A percentile compares a stretch with the other conserved stretches of the same genome.
These are phyloP conservation scores for Macrocybe sp. DNA, from an alignment of 1,284 basidiomycete genomes.

Conservation along the genomic window DNA sequence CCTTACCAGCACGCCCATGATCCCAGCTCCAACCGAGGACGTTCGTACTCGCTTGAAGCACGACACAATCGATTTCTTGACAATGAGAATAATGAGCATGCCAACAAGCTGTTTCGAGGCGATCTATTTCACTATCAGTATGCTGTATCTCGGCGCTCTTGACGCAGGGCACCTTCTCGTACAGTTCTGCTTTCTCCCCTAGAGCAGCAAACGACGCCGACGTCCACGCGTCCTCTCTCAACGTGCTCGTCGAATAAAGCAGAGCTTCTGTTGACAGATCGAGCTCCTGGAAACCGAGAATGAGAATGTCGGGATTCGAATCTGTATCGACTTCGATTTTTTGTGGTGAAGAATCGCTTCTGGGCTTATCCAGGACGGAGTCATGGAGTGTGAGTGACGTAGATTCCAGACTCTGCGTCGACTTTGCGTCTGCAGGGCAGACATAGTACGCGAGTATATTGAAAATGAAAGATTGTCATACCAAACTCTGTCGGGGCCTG, in stretches of 20 bases:
- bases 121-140: slow-evolving; percentile 35
- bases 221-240: slow-evolving; percentile 66
- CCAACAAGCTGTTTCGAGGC: slow-evolving; percentile 73
- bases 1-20: slow-evolving; percentile 69
- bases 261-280: slow-evolving; percentile 73
- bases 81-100: slow-evolving; percentile 64
- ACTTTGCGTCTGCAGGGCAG: no score
- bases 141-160: no score
- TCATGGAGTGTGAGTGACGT: no score
- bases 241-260: slow-evolving; percentile 55
- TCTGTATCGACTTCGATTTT: slow-evolving; percentile 19
- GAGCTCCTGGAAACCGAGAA: slow-evolving; percentile 72
- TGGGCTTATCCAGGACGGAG: no score
- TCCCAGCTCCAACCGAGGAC: slow-evolving; percentile 55
- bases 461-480: slow-evolving; percentile 10
- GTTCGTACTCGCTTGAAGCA: slow-evolving; percentile 51
- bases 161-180: slow-evolving; percentile 52
- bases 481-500: slow-evolving; percentile 22
- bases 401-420: no score
- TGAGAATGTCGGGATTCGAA: slow-evolving; percentile 57
- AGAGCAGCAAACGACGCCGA: slow-evolving; percentile 58
- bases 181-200: slow-evolving; percentile 58
- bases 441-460: neutral
- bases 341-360: no score
- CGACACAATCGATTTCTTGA: slow-evolving; percentile 43